Conservation (phyloP, 306 rosid genomes). For the Sesbania bispinosa region DNA sequence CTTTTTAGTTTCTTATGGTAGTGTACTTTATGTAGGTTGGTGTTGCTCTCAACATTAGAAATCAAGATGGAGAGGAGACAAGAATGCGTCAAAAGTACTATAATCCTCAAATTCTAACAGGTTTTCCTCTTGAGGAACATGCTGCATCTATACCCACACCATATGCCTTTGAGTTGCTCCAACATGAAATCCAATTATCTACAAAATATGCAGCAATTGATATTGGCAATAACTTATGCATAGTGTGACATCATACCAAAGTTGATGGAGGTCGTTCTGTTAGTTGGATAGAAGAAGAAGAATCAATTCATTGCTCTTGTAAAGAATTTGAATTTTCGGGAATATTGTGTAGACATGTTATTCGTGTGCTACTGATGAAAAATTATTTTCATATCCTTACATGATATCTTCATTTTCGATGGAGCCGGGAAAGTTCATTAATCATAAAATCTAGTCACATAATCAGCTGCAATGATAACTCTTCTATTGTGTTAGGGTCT, state of each 20-base stretch:
- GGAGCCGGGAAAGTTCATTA: no score
- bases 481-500: no score
- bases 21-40: no score
- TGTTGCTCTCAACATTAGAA: no score
- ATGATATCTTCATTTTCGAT: no score
- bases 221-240: background rate
- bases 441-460: no score
- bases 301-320: background rate
- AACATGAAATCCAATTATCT: background rate
- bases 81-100: background rate
- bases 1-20: no score
- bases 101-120: background rate
- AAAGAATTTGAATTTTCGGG: no score
- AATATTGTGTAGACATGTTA: background rate
- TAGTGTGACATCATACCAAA: background rate
- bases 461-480: no score
- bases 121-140: background rate
- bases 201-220: background rate
- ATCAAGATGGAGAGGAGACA: no score
- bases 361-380: background rate
- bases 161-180: background rate
- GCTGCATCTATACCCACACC: background rate
- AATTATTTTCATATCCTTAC: no score
- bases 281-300: background rate
- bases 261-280: background rate